Conservation (phyloP, 1,139 yeast genomes). For the Groenewaldozyma sp. region DNA sequence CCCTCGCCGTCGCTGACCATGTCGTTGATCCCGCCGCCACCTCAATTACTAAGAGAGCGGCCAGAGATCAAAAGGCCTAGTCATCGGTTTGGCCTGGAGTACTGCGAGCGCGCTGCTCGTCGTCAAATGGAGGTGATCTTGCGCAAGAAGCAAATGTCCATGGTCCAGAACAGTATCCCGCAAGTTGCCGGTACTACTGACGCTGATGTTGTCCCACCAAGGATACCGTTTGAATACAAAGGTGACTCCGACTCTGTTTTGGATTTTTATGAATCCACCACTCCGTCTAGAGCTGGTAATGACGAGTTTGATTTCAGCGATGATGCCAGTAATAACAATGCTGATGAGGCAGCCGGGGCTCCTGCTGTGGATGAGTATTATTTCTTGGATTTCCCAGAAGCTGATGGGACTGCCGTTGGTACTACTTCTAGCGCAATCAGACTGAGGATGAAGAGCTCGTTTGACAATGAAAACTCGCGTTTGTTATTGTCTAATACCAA, state of each 20-base stretch:
- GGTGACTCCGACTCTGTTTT: constrained; percentile 5
- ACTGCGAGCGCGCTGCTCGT: constrained; percentile 16
- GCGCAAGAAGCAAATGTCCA: constrained; percentile 9
- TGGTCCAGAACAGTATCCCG: background rate
- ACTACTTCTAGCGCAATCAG: no score
- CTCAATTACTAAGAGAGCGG: constrained; percentile 21
- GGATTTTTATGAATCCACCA: constrained; percentile 8
- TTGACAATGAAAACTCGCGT: no score
- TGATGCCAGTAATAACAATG: background rate
- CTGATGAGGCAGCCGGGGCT: no score
- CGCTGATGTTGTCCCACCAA: constrained; percentile 10
- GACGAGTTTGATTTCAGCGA: no score
- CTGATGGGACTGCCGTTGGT: no score
- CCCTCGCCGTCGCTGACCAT: constrained; percentile 17
- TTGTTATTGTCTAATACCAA: no score
- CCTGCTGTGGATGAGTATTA: constrained; percentile 9
- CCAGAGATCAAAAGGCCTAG: constrained; percentile 23
- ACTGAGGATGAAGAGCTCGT: no score
- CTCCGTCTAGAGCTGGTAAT: no score
- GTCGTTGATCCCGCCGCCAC: constrained; percentile 26
- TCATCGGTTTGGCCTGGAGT: constrained; percentile 22
- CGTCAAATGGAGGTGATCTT: constrained; percentile 14
- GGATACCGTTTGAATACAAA: constrained; percentile 19
- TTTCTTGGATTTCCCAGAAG: background rate
- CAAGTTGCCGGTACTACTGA: background rate